Conservation (phyloP, 108 stramenopile species). For the Cylindrotheca fusiformis region DNA sequence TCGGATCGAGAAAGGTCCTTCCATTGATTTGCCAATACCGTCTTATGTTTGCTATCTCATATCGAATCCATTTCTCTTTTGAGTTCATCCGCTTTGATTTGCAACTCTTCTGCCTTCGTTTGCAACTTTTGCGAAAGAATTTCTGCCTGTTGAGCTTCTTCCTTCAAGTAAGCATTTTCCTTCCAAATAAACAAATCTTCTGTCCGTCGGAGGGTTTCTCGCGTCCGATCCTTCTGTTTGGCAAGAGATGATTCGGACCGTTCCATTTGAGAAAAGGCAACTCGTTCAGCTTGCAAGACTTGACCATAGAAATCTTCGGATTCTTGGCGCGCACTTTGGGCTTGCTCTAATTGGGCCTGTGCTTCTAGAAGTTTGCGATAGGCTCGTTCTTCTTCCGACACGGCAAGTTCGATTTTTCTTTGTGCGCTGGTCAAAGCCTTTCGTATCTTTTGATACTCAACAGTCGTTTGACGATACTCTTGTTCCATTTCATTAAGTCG, state of each 20-base stretch:
- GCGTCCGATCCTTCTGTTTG: not conserved
- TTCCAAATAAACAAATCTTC: not conserved
- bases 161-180: not conserved
- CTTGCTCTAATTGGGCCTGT: slow-evolving; percentile 8
- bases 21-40: not conserved
- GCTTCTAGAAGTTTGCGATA: slow-evolving; percentile 5
- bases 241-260: not conserved
- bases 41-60: not conserved
- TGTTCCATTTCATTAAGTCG: slow-evolving; percentile 3
- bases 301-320: not conserved
- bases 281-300: not conserved
- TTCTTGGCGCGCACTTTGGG: not conserved
- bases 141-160: not conserved
- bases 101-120: not conserved
- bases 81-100: not conserved
- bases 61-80: not conserved
- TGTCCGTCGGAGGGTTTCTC: not conserved
- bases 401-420: slow-evolving; percentile 4
- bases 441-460: not conserved
- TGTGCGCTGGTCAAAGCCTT: not conserved
- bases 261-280: not conserved
- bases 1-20: no score
- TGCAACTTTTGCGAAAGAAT: not conserved
- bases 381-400: slow-evolving; percentile 6
- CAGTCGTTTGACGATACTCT: not conserved